Percentiles rank a stretch among this genome's conserved stretches.
Evolutionary conservation across 495 filamentous ascomycete species (phyloP).

Genomic region (Trichoderma gamsii): DNA sequence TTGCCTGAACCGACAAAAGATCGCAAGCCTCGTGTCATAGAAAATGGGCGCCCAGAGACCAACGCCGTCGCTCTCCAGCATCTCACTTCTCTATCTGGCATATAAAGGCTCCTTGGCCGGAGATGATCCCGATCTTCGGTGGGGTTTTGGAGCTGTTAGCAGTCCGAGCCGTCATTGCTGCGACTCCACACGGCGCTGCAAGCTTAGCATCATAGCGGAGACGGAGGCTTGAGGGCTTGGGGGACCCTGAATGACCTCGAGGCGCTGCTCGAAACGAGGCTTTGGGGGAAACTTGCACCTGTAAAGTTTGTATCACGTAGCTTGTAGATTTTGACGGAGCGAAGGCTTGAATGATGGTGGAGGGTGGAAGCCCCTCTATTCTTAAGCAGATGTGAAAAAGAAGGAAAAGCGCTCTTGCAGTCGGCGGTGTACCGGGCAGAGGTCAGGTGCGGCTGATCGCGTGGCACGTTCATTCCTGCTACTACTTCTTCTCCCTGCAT

Average conservation of each 20-base stretch:
- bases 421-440: background rate
- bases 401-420: background rate
- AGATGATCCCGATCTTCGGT: conserved; percentile 1
- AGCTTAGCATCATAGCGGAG: conserved; percentile 10
- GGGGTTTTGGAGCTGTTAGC: background rate
- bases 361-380: too few relatives aligned
- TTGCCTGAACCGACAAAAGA: background rate
- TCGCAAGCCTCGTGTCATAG: background rate
- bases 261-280: background rate
- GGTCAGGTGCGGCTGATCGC: conserved; percentile 6
- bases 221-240: background rate
- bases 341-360: background rate
- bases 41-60: background rate
- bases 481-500: conserved; percentile 3
- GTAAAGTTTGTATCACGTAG: background rate
- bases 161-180: background rate
- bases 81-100: background rate
- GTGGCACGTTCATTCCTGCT: conserved; percentile 1
- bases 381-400: background rate
- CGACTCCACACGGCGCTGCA: conserved; percentile 4
- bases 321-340: background rate
- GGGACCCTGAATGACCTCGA: background rate
- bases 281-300: background rate
- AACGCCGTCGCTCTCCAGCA: background rate
- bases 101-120: background rate